These are phyloP conservation scores for Candida freyschussii DNA, from an alignment of 1,139 yeast species.

Conservation along the genomic window DNA sequence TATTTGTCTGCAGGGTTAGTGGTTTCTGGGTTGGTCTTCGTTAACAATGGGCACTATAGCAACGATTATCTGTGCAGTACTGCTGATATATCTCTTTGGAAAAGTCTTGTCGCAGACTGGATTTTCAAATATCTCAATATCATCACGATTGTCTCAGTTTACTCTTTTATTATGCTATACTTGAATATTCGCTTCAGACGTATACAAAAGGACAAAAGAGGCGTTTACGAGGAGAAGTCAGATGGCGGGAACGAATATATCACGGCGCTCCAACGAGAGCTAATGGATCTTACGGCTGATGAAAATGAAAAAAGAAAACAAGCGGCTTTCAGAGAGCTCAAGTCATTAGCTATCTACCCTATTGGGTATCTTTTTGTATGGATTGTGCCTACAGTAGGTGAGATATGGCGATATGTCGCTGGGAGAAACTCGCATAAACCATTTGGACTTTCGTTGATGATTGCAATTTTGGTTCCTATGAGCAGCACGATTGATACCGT, in stretches of 20 bases:
- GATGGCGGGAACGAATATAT: conserved; percentile 2
- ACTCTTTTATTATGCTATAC: conserved; percentile 17
- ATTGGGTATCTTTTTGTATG: conserved; percentile 20
- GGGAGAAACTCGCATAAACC: conserved; percentile 2
- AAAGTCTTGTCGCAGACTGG: conserved; percentile 17
- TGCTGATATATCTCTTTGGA: conserved; percentile 19
- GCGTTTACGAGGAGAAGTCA: conserved; percentile 4
- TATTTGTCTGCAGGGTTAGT: conserved; percentile 3
- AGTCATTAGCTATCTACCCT: conserved; percentile 20
- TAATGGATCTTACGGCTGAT: conserved; percentile 14
- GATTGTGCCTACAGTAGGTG: conserved; percentile 16
- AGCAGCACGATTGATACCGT: conserved; percentile 19
- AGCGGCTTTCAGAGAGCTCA: conserved; percentile 16
- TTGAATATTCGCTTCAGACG: conserved; percentile 9
- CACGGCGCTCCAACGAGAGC: conserved; percentile 15
- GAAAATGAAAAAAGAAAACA: conserved; percentile 8
- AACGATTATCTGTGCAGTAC: conserved; percentile 16
- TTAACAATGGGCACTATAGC: conserved; percentile 12
- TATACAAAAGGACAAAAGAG: conserved; percentile 11
- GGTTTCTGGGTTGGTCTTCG: conserved; percentile 14
- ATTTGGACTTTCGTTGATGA: conserved; percentile 8
- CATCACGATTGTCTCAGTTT: conserved; percentile 13
- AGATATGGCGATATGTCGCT: conserved; percentile 9
- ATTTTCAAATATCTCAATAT: conserved; percentile 17
- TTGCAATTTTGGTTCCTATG: conserved; percentile 16